Evolutionary conservation across 1,284 basidiomycete species (phyloP), one percentile per base, ranked within the genome.

Genomic region (Amylostereum areolatum): DNA sequence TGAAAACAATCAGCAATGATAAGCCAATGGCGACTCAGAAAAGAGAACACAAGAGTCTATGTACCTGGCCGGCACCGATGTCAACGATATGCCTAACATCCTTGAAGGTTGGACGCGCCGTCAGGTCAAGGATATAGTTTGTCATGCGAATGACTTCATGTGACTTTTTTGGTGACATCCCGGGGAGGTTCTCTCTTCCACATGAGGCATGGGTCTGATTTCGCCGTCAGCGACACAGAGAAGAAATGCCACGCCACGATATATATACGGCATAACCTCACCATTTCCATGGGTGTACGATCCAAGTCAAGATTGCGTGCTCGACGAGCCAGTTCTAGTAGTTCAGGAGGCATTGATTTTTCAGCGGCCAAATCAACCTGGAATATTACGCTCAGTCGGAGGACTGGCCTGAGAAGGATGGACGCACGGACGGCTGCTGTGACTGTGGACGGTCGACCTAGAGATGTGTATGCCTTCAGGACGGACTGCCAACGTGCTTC

Each of bases 141-240:
- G 67, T 59, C 73, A 80, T 77, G 43, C 68, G 67, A 1, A 61
- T 50, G 31, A 80, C 74, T 59, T 80, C 78, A 46, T 80, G 78
- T 5, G 63, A 60, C 55, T 80, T 80, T 57, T 80, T 80, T 25
- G 77, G 75, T 3, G 78, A 78, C 67, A 77, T 75, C 34, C 77
- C 73, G 28, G 52, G 54, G 2, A 60, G 42, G 11, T 18, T 12
- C 18, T 25, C 28, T 12, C 4, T 35, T 36, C 45, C 11, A 8
- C 34, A 36, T 39, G 30, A 49, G 31, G 24, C 25, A 47, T 8
- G 39, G 43, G 10, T 37, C 18, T 34, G 36, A 43, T 10, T 25
- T 25, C 27, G 49, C 50, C 42, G 37, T 48, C 37, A n/a, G 28
- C 30, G 10, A n/a, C 6, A 18, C 28, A 27, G 11, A 10, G 10